Percentiles rank a stretch among this genome's conserved stretches.
These are phyloP conservation scores for Pseudotsuga menziesii DNA, from an alignment of 75 land plant genomes.

Conservation along the genomic window DNA sequence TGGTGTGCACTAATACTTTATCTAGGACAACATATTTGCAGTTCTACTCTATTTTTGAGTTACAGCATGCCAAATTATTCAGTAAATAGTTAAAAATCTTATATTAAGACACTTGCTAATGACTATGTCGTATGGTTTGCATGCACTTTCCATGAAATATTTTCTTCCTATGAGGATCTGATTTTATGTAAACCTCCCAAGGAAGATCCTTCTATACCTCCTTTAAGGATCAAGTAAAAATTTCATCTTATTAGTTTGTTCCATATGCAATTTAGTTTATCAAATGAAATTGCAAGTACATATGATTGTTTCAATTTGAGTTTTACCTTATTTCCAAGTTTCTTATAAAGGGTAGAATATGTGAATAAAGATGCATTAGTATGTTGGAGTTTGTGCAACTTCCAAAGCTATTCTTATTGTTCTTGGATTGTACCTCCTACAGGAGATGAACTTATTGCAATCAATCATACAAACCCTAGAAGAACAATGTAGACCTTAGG, in stretches of 20 bases:
- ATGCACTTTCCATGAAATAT: constrained; percentile 16
- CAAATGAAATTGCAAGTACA: not conserved
- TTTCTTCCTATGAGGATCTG: constrained; percentile 38
- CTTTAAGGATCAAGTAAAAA: constrained; percentile 78
- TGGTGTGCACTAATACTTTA: not conserved
- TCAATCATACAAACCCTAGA: too few species aligned
- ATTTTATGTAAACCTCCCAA: constrained; percentile 31
- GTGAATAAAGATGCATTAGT: constrained; percentile 31
- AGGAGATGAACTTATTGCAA: too few species aligned
- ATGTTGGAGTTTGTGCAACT: too few species aligned
- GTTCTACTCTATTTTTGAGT: not conserved
- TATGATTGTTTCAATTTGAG: not conserved
- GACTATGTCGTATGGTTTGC: not conserved
- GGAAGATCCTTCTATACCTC: constrained; percentile 78
- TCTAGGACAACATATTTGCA: not conserved
- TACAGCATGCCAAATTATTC: not conserved
- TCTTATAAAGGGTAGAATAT: constrained; percentile 51
- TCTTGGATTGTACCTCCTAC: too few species aligned
- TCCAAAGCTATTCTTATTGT: too few species aligned
- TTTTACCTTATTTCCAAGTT: not conserved
- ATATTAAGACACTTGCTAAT: not conserved
- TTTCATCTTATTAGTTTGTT: constrained; percentile 4
- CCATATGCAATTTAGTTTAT: not conserved
- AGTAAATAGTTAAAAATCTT: not conserved
- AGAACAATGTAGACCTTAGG: too few species aligned